Base-by-base conservation (phyloP, 176 grass and related monocot species). In the Bromus sterilis region DNA sequence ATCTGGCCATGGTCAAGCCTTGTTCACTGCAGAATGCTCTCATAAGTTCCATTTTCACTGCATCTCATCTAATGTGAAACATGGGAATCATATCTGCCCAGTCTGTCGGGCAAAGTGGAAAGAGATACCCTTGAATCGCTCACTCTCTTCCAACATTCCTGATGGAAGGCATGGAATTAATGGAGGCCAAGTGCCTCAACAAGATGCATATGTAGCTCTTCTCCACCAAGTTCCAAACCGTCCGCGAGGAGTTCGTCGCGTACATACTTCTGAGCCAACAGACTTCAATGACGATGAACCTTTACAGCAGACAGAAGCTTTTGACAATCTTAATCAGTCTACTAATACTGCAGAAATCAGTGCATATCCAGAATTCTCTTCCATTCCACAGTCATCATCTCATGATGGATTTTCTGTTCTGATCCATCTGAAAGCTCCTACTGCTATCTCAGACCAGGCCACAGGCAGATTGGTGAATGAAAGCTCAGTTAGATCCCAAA, bases 1-100 rank as follows among this genome's bases (percentile, higher is more conserved):
- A 83, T 79, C 86, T 29, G 95, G 95, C 29, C 86, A 83, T 29
- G 95, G 95, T 26, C 90, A 93, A 65, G 95, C 92, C 43, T 85
- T 98, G 28, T 98, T 98, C 76, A 98, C 95, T 37, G 95, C 95
- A 13, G 95, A 98, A 80, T 98, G 95, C 78, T 94, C 95, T 13
- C 95, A 98, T 37, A 90, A 84, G 81, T 98, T 98, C 33, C 95
- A 98, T 76, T 98, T 98, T 80, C 92, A 95, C 18, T 98, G 95
- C 62, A 98, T 98, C 25, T 80, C 95, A 12, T 93, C 92, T 20
- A 98, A 95, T 79, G 95, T 95, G 61, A 98, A 91, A 79, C 88
- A 95, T 57, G 95, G 95, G 61, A 98, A 94, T 57, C 78, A 91
- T 90, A 78, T 91, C 35, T 98, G 95, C 48, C 95, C 95, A 33